Conservation (phyloP, 306 rosid genomes). For the Lotus japonicus region DNA sequence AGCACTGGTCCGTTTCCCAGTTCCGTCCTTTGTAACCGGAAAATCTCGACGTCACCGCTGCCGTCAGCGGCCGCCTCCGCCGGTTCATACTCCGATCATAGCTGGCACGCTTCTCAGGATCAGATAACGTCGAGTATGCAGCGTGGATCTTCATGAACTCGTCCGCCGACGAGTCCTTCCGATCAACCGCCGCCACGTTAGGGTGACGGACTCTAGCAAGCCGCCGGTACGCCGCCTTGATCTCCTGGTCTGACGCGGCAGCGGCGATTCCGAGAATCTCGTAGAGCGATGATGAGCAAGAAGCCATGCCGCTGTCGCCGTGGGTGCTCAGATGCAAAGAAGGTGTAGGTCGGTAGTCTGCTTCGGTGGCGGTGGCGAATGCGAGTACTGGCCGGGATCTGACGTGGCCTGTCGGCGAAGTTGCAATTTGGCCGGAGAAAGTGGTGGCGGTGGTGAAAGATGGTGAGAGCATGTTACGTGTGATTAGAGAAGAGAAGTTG, state of each 20-base stretch:
- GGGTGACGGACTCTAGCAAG: constrained; percentile 80
- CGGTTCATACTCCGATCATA: constrained; percentile 52
- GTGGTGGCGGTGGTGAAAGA: constrained; percentile 7
- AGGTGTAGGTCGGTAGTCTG: constrained; percentile 26
- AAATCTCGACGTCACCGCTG: constrained; percentile 11
- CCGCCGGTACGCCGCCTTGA: constrained; percentile 74
- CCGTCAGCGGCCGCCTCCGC: constrained; percentile 44
- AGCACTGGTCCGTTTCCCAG: constrained; percentile 99
- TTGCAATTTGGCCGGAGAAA: background rate
- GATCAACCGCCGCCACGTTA: constrained; percentile 57
- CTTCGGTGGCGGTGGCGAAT: constrained; percentile 34
- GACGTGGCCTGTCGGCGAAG: constrained; percentile 2
- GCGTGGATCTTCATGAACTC: constrained; percentile 71
- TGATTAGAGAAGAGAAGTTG: background rate
- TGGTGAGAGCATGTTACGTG: background rate
- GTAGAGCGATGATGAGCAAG: constrained; percentile 45
- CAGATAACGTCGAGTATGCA: constrained; percentile 84
- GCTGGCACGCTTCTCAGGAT: constrained; percentile 77
- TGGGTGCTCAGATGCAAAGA: constrained; percentile 24
- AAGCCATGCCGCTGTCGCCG: too few species aligned
- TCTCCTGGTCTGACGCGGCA: constrained; percentile 69
- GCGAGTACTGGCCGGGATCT: constrained; percentile 8
- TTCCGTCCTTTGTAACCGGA: constrained; percentile 60
- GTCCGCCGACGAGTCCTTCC: constrained; percentile 59
- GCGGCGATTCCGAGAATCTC: constrained; percentile 65